A percentile compares a stretch with the other conserved stretches of the same genome.
Evolutionary conservation across 169 alveolate species (phyloP).

Genomic region (Plasmodium inui): DNA sequence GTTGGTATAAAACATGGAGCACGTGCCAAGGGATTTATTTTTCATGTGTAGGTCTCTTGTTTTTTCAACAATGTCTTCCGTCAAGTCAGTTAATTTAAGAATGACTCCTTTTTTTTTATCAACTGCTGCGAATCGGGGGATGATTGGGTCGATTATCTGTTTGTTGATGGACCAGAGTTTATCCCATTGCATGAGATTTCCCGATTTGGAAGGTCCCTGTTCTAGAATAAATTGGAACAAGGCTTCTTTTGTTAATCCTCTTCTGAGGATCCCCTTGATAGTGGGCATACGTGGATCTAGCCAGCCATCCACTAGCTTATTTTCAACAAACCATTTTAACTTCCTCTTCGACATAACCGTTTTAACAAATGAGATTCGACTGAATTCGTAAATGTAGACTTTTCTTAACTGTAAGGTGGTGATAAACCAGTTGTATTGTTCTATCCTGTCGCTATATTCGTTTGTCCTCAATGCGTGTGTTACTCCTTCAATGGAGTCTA

Average conservation of each 20-base stretch:
- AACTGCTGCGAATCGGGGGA: slow-evolving; percentile 96
- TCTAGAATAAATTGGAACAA: slow-evolving; percentile 96
- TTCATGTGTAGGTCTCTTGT: slow-evolving; percentile 94
- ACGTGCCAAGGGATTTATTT: slow-evolving; percentile 92
- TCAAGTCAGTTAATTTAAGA: slow-evolving; percentile 76
- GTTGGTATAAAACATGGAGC: slow-evolving; percentile 83
- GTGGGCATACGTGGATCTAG: slow-evolving; percentile 99
- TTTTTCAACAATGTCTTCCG: slow-evolving; percentile 77
- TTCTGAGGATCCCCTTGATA: slow-evolving; percentile 97
- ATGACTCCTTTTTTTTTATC: slow-evolving; percentile 77
- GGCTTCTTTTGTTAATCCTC: slow-evolving; percentile 98
- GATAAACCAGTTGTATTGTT: slow-evolving; percentile 96
- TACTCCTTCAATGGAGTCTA: slow-evolving; percentile 98
- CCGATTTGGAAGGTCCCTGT: slow-evolving; percentile 98
- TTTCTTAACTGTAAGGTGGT: slow-evolving; percentile 89
- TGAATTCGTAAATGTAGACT: slow-evolving; percentile 95
- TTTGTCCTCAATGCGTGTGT: slow-evolving; percentile 98
- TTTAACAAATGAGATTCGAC: slow-evolving; percentile 93
- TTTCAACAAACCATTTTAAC: slow-evolving; percentile 95
- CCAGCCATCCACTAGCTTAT: slow-evolving; percentile 96
- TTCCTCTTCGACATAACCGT: slow-evolving; percentile 97
- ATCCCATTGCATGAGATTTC: slow-evolving; percentile 99
- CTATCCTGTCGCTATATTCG: slow-evolving; percentile 98
- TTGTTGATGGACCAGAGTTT: slow-evolving; percentile 98
- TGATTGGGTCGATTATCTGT: slow-evolving; percentile 94